These are phyloP conservation scores for Candida fluviatilis DNA, from an alignment of 805 yeast species.

Conservation along the genomic window DNA sequence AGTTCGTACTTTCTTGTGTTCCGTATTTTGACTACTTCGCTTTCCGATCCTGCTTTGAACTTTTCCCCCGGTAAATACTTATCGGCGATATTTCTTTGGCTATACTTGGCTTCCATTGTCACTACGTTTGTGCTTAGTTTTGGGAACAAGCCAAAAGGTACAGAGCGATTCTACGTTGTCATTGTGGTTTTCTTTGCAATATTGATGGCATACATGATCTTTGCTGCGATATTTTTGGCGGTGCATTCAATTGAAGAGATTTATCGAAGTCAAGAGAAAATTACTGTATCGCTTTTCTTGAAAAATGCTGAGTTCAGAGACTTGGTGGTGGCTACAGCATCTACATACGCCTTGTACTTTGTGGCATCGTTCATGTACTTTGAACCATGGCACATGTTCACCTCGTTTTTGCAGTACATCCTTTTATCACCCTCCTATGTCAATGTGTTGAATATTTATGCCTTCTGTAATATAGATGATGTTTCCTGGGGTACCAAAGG, in stretches of 20 bases:
- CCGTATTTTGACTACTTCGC: conserved; percentile 55
- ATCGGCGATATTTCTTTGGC: conserved; percentile 50
- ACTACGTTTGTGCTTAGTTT: conserved; percentile 59
- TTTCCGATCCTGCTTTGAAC: conserved; percentile 31
- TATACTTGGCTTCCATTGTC: conserved; percentile 53
- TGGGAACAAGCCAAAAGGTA: conserved; percentile 63
- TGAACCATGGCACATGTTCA: conserved; percentile 66
- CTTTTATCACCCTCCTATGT: conserved; percentile 50
- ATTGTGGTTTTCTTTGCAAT: conserved; percentile 55
- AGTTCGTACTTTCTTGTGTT: conserved; percentile 63
- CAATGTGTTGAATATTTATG: conserved; percentile 59
- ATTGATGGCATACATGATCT: conserved; percentile 55
- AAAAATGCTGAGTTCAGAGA: conserved; percentile 42
- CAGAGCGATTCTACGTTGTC: conserved; percentile 49
- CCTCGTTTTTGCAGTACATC: conserved; percentile 49
- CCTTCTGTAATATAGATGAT: conserved; percentile 69
- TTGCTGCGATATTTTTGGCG: conserved; percentile 57
- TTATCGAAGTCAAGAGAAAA: conserved; percentile 30
- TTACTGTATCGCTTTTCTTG: conserved; percentile 45
- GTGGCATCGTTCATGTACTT: conserved; percentile 54
- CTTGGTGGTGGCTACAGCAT: conserved; percentile 53
- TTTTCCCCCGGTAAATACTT: conserved; percentile 46
- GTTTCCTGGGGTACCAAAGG: conserved; percentile 78
- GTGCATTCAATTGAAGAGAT: conserved; percentile 43
- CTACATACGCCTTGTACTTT: conserved; percentile 60